A percentile compares a stretch with the other conserved stretches of the same genome.
These are phyloP conservation scores for Lachancea meyersii DNA, from an alignment of 805 yeast genomes.

Conservation along the genomic window DNA sequence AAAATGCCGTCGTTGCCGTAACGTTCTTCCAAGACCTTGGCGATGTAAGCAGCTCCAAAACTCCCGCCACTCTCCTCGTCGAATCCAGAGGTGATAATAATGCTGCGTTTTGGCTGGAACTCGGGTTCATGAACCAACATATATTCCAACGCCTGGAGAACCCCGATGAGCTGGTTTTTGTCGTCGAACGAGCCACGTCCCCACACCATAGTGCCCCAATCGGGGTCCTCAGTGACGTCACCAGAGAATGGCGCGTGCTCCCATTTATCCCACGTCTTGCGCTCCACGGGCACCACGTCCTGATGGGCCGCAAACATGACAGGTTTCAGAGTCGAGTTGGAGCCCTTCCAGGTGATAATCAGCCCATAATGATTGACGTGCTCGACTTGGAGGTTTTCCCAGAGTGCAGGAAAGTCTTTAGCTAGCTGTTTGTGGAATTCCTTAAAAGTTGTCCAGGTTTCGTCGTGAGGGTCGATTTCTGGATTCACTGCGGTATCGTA, in stretches of 20 bases:
- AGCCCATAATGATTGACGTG: conserved; percentile 58
- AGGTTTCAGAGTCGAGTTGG: conserved; percentile 48
- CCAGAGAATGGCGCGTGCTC: conserved; percentile 59
- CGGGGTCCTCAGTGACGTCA: conserved; percentile 49
- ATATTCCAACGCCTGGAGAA: conserved; percentile 53
- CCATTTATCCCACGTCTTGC: conserved; percentile 54
- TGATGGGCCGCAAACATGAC: conserved; percentile 67
- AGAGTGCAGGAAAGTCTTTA: conserved; percentile 48
- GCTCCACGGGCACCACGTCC: conserved; percentile 75
- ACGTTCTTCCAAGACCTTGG: conserved; percentile 39
- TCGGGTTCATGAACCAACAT: conserved; percentile 38
- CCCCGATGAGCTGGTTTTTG: conserved; percentile 58
- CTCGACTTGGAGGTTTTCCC: conserved; percentile 43
- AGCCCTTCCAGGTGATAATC: conserved; percentile 58
- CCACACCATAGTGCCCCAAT: conserved; percentile 47
- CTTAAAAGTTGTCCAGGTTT: conserved; percentile 30
- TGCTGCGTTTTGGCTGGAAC: conserved; percentile 50
- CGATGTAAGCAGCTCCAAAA: conserved; percentile 52
- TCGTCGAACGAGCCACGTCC: conserved; percentile 77
- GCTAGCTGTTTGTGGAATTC: conserved; percentile 49
- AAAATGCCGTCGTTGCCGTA: conserved; percentile 56
- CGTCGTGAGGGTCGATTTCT: conserved; percentile 46
- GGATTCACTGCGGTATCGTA: conserved; percentile 43
- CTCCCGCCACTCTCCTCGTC: conserved; percentile 70
- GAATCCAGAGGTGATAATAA: conserved; percentile 60